Base-by-base conservation (phyloP, 2,329 filamentous ascomycete genomes). In the Aspergillus vadensis region DNA sequence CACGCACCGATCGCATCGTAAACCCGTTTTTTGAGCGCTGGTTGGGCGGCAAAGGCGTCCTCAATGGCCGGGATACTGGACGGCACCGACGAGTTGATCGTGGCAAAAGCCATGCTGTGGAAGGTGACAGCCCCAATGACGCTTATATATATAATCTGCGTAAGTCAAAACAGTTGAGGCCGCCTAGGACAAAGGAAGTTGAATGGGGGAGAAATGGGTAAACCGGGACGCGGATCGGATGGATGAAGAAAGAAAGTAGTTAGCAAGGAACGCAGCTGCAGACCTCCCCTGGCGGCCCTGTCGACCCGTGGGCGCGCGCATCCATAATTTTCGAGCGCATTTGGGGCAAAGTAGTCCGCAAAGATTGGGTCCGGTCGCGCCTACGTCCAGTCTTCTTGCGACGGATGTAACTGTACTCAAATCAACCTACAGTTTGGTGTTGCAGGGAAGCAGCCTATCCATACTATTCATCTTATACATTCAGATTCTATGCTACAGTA, bases 1-100 rank as follows among this genome's bases (percentile, higher is more conserved):
- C 65, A 70, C 76, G 64, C 67, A 79, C 77, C 71, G 67, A 79
- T 78, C 64, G 77, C 77, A 68, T 78, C 75, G 65, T 77, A 78
- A 59, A 79, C 71, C 65, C 76, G 72, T 68, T 77, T 76, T 61
- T 73, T 76, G 36, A 79, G 62, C 36, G 71, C 69, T 36, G 71
- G 70, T 65, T 79, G 73, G 48, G 71, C 71, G 55, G 72, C 76
- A 61, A 79, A 79, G 27, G 76, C 77, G 65, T 75, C 72, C 63
- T 79, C 75, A 65, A 79, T 78, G 44, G 68, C 63, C 48, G 70
- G 63, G 50, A 73, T 70, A 54, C 67, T 70, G 50, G 61, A 59
- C 55, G 67, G 32, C 30, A 64, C 48, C 36, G 67, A 51, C 32
- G 63, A 61, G 55, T 76, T 74, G 55, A 76, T 74, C 21, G 74